phyloP scores from a whole-genome alignment of 306 rosid species.

The Castanea sativa region DNA sequence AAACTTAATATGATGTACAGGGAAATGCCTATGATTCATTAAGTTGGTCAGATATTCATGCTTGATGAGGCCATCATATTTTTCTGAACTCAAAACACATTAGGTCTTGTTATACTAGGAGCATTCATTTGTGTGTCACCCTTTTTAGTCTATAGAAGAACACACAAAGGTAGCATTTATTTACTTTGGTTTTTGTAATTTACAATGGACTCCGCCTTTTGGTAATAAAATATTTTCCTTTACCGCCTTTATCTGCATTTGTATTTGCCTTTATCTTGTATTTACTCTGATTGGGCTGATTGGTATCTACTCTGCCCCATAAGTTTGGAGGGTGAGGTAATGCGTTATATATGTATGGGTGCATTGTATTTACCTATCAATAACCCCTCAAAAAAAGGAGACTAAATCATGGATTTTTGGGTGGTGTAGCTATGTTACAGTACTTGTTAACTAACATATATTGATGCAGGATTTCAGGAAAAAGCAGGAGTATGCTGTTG shows the following conservation, averaged over 20 bases:
- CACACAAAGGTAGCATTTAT: background rate
- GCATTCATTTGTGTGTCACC: background rate
- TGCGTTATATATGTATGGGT: background rate
- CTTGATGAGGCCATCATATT: background rate
- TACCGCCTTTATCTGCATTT: background rate
- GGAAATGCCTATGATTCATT: background rate
- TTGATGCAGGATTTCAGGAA: conserved; percentile 60
- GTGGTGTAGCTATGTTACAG: background rate
- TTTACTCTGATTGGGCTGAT: background rate
- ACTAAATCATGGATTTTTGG: background rate
- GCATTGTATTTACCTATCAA: background rate
- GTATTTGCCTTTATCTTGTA: background rate
- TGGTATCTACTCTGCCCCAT: background rate
- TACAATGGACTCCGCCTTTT: background rate
- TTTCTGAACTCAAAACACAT: background rate
- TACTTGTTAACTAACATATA: conserved; percentile 2
- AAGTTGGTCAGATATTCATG: background rate
- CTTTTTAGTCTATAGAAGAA: background rate
- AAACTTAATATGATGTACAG: background rate
- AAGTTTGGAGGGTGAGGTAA: background rate
- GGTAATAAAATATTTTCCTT: background rate
- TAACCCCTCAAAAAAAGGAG: background rate
- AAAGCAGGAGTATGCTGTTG: conserved; percentile 41
- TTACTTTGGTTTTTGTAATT: background rate
- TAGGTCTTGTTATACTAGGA: background rate